Conservation (phyloP, 345 rosid genomes). For the Carallia pectinifolia region DNA sequence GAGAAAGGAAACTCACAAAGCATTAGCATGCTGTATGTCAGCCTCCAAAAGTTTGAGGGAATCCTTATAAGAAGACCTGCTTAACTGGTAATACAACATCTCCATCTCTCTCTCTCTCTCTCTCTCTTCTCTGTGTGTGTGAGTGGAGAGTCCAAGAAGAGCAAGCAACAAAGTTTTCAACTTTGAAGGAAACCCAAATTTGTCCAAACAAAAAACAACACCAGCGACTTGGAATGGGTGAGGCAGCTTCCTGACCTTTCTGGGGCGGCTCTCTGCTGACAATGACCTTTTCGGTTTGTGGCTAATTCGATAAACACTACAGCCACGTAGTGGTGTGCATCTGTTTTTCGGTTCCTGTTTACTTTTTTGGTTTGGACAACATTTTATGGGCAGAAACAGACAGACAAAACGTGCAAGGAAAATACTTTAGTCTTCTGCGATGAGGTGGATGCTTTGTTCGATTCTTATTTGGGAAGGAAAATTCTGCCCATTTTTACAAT, state of each 20-base stretch:
- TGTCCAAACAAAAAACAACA: slow-evolving; percentile 3
- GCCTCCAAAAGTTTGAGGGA: slow-evolving; percentile 77
- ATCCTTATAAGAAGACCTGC: slow-evolving; percentile 49
- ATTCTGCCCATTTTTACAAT: background rate
- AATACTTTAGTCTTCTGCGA: slow-evolving; percentile 1
- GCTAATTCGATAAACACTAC: no score
- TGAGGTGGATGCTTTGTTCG: background rate
- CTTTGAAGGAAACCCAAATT: slow-evolving; percentile 8
- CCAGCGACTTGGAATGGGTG: background rate
- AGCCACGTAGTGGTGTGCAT: no score
- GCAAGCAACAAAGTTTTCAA: background rate
- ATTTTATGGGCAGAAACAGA: slow-evolving; percentile 16
- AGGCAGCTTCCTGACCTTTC: background rate
- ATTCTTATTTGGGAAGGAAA: slow-evolving; percentile 5
- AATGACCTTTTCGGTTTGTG: background rate
- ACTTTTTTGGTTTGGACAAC: background rate
- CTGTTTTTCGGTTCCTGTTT: background rate
- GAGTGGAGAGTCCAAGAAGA: background rate
- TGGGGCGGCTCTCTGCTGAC: slow-evolving; percentile 18
- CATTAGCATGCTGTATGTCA: slow-evolving; percentile 84
- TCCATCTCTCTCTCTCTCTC: slow-evolving; percentile 18
- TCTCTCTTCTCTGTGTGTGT: background rate
- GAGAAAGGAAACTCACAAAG: slow-evolving; percentile 54
- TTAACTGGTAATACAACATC: slow-evolving; percentile 25
- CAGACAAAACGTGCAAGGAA: background rate